phyloP scores from a whole-genome alignment of 495 filamentous ascomycete genomes.

The Niebla homalea region DNA sequence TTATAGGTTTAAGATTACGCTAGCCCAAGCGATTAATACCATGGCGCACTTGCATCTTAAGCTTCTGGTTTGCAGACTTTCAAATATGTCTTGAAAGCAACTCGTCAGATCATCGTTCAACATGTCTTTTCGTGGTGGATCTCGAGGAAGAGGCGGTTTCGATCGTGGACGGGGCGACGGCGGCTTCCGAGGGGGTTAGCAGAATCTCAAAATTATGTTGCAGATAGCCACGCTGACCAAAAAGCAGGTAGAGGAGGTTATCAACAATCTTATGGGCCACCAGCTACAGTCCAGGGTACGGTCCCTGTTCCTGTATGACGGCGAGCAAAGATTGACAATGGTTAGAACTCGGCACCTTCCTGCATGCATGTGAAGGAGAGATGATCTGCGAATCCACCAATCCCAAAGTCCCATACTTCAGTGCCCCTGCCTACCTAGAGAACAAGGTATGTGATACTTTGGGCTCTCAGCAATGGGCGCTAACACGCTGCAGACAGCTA shows the following conservation, averaged over 20 bases:
- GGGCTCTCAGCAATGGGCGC: neutral
- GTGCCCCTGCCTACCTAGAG: constrained; percentile 95
- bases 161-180: constrained; percentile 40
- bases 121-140: constrained; percentile 41
- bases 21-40: neutral
- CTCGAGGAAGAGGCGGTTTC: constrained; percentile 27
- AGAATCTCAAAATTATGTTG: neutral
- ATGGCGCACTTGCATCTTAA: too few relatives aligned
- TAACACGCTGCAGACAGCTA: constrained; percentile 31
- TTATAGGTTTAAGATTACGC: neutral
- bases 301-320: neutral
- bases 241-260: constrained; percentile 46
- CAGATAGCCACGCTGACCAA: neutral
- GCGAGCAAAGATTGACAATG: constrained; percentile 16
- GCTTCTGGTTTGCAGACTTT: neutral
- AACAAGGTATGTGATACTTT: constrained; percentile 56
- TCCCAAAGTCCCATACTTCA: constrained; percentile 96
- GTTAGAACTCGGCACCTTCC: constrained; percentile 78
- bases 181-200: constrained; percentile 26
- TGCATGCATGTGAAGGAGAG: constrained; percentile 92
- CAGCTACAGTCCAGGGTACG: constrained; percentile 51
- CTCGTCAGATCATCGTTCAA: neutral
- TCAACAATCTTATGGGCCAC: constrained; percentile 51
- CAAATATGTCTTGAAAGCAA: neutral
- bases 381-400: constrained; percentile 90